Percentiles rank a stretch among this genome's conserved stretches.
phyloP scores from a whole-genome alignment of 2,329 filamentous ascomycete species.

The Fusarium verticillioides region DNA sequence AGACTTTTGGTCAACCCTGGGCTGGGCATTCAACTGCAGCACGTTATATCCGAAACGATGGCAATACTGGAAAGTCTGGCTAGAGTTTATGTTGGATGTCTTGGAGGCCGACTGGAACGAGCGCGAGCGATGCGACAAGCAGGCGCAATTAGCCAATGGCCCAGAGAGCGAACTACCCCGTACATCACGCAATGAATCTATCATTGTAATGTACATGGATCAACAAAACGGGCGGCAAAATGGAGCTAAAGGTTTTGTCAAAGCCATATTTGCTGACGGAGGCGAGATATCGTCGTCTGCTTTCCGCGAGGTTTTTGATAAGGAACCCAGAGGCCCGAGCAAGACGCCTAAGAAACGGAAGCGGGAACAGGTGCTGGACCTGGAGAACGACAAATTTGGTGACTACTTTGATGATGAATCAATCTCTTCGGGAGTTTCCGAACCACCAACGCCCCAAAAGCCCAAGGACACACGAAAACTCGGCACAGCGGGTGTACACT shows the following conservation, averaged over 20 bases:
- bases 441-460: slow-evolving; percentile 59
- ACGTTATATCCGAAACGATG: slow-evolving; percentile 77
- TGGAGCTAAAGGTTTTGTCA: slow-evolving; percentile 66
- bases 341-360: slow-evolving; percentile 62
- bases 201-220: slow-evolving; percentile 70
- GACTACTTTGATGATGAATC: slow-evolving; percentile 71
- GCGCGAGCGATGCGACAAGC: slow-evolving; percentile 61
- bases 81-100: slow-evolving; percentile 81
- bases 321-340: slow-evolving; percentile 62
- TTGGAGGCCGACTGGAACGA: slow-evolving; percentile 77
- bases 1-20: slow-evolving; percentile 89
- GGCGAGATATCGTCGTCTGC: slow-evolving; percentile 61
- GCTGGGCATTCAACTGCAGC: slow-evolving; percentile 95
- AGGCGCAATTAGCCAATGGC: slow-evolving; percentile 41
- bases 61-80: slow-evolving; percentile 83
- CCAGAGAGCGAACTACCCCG: slow-evolving; percentile 38
- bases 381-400: slow-evolving; percentile 69
- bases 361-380: slow-evolving; percentile 59
- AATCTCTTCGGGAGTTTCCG: slow-evolving; percentile 58
- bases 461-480: slow-evolving; percentile 41
- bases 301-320: slow-evolving; percentile 74
- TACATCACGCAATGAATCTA: slow-evolving; percentile 60
- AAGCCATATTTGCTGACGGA: slow-evolving; percentile 76
- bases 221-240: slow-evolving; percentile 58
- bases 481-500: slow-evolving; percentile 35